Base-by-base conservation (phyloP, 257 asterid genomes). In the Nicotiana knightiana region DNA sequence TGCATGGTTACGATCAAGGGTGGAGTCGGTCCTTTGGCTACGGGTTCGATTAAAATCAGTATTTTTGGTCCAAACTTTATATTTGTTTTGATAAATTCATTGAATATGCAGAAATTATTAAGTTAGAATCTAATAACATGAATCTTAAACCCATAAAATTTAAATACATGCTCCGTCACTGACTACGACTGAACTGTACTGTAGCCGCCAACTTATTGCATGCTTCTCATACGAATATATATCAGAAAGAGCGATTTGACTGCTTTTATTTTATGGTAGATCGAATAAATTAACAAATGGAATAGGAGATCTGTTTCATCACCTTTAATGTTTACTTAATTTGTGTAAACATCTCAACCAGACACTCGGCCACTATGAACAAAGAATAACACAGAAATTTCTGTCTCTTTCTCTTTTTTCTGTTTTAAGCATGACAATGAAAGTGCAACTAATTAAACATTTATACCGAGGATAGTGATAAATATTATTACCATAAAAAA, bases 21-120 rank as follows among this genome's bases (percentile, higher is more conserved):
- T 3, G 3, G 33, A 30, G 33, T 0, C 4, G 2, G 33, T 2
- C 33, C 2, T 32, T 32, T 32, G 33, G 3, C 3, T 32, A 32
- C 3, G 33, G 3, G 0, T 32, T 32, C 33, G 33, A 0, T 2
- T 0, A 2, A 32, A 32, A 0, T 0, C 33, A 30, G 3, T 32
- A 32, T 0, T 0, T 32, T 32, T 32, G 33, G 33, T 32, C 3
- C 33, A 32, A 32, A 32, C 3, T 2, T 32, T 2, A 32, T 32
- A 32, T 32, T 32, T 32, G 0, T 32, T 2, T 32, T 2, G 2
- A 32, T 1, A 32, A 32, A 32, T 32, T 32, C 2, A 32, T 32
- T 32, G 0, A 32, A 32, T 32, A 32, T 32, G 3, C 0, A 2
- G 2, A 32, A 32, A 32, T 2, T 32, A 32, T 32, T 32, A 32